A percentile compares a stretch with the other conserved stretches of the same genome.
These are phyloP conservation scores for Manihot esculenta DNA, from an alignment of 441 rosid genomes.

Conservation along the genomic window DNA sequence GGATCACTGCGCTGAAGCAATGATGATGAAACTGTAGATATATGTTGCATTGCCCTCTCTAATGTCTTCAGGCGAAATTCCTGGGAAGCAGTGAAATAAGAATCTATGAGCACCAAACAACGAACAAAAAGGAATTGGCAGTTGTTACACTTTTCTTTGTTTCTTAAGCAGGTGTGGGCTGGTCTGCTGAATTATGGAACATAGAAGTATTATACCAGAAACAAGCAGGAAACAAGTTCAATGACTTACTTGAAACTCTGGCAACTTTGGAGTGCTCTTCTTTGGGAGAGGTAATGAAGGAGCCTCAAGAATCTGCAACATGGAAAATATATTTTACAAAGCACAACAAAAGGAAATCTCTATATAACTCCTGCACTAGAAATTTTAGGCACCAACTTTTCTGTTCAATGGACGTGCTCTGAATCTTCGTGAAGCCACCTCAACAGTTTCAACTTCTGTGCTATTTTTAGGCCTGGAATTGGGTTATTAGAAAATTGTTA, in stretches of 20 bases:
- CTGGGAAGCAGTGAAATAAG: slow-evolving; percentile 37
- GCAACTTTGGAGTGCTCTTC: slow-evolving; percentile 70
- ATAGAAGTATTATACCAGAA: slow-evolving; percentile 9
- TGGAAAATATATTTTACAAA: slow-evolving; percentile 21
- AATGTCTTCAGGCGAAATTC: slow-evolving; percentile 82
- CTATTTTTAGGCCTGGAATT: slow-evolving; percentile 58
- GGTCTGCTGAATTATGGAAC: not conserved
- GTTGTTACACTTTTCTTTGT: not conserved
- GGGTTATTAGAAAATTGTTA: slow-evolving; percentile 22
- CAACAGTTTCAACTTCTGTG: slow-evolving; percentile 39
- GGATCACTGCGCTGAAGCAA: slow-evolving; percentile 35
- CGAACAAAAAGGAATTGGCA: slow-evolving; percentile 2
- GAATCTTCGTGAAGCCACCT: slow-evolving; percentile 49
- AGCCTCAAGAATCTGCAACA: slow-evolving; percentile 75
- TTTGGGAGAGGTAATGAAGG: slow-evolving; percentile 68
- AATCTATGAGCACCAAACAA: slow-evolving; percentile 20
- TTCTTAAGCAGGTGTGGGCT: not conserved
- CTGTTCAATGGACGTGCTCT: slow-evolving; percentile 90
- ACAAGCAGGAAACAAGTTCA: slow-evolving; percentile 11
- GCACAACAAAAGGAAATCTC: slow-evolving; percentile 7
- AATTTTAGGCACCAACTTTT: slow-evolving; percentile 53
- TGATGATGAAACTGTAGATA: slow-evolving; percentile 51
- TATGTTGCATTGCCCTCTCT: slow-evolving; percentile 81
- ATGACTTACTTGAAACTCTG: slow-evolving; percentile 71
- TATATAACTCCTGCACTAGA: slow-evolving; percentile 1